Evolutionary conservation across 306 rosid genomes (phyloP).

Genomic region (Acacia acuminata): DNA sequence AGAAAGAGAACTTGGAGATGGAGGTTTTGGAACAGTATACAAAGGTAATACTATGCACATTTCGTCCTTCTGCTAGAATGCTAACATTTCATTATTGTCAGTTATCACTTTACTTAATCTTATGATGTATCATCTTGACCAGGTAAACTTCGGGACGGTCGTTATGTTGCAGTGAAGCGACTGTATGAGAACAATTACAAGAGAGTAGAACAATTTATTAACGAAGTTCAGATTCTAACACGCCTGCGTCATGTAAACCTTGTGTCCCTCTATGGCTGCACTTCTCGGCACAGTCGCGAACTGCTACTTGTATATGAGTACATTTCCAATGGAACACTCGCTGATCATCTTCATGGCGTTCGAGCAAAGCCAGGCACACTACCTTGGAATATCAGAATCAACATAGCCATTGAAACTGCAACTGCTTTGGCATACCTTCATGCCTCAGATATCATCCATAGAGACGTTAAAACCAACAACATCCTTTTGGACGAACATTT

Average conservation of each 20-base stretch:
- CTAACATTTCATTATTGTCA: neutral
- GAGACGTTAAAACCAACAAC: slow-evolving; percentile 80
- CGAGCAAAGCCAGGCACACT: slow-evolving; percentile 47
- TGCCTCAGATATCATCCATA: slow-evolving; percentile 68
- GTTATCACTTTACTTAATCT: slow-evolving; percentile 2
- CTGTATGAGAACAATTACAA: slow-evolving; percentile 72
- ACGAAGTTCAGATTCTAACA: slow-evolving; percentile 66
- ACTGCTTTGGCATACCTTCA: slow-evolving; percentile 79
- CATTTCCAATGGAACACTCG: slow-evolving; percentile 78
- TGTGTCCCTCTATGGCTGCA: slow-evolving; percentile 81
- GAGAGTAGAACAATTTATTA: slow-evolving; percentile 83
- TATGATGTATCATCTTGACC: slow-evolving; percentile 17
- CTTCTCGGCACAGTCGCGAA: slow-evolving; percentile 78
- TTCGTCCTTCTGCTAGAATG: neutral
- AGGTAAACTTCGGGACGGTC: slow-evolving; percentile 77
- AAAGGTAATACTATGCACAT: slow-evolving; percentile 44
- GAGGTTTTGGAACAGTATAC: slow-evolving; percentile 86
- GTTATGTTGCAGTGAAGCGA: slow-evolving; percentile 82
- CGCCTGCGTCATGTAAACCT: slow-evolving; percentile 66
- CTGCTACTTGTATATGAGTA: slow-evolving; percentile 89
- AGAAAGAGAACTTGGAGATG: slow-evolving; percentile 76
- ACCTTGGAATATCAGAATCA: slow-evolving; percentile 64
- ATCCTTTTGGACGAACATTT: slow-evolving; percentile 72
- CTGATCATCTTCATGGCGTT: slow-evolving; percentile 79
- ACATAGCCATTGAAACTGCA: slow-evolving; percentile 80